Conservation (phyloP, 2,329 filamentous ascomycete species). For the Sporothrix pallida region DNA sequence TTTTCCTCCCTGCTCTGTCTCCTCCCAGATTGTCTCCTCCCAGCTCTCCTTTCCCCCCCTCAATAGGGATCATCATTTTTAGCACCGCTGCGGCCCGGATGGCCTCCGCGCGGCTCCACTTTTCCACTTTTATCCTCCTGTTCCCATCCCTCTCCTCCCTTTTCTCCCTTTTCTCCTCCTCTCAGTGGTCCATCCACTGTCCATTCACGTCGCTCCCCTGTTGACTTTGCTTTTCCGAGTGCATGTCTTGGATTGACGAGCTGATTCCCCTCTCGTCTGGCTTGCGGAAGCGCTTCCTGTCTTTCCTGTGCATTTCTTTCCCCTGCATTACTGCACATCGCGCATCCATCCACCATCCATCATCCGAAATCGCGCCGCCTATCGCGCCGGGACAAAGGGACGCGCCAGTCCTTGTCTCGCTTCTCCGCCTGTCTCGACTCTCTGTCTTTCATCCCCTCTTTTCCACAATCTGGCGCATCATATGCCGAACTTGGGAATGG, state of each 20-base stretch:
- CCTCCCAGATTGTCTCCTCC: too few relatives aligned
- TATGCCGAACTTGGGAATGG: neutral
- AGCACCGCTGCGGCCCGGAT: constrained; percentile 20
- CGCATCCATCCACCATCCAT: too few relatives aligned
- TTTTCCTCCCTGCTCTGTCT: too few relatives aligned
- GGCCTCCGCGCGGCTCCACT: constrained; percentile 10
- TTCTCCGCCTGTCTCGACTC: neutral
- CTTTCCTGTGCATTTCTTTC: too few relatives aligned
- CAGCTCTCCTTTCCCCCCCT: neutral
- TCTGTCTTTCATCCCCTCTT: neutral
- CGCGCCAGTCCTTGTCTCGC: neutral
- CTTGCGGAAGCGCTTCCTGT: neutral
- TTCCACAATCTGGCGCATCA: neutral
- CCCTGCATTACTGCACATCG: too few relatives aligned
- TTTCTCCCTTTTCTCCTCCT: neutral
- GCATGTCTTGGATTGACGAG: constrained; percentile 24
- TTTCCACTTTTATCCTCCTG: neutral
- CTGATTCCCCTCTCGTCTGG: neutral
- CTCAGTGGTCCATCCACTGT: neutral
- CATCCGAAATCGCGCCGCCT: too few relatives aligned
- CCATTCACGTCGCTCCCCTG: too few relatives aligned
- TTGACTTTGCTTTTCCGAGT: neutral
- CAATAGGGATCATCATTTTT: constrained; percentile 16
- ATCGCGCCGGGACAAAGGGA: neutral
- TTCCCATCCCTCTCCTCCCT: neutral